A percentile compares a stretch with the other conserved stretches of the same genome.
Conservation (phyloP, 306 rosid genomes). For the Oemleria cerasiformis region DNA sequence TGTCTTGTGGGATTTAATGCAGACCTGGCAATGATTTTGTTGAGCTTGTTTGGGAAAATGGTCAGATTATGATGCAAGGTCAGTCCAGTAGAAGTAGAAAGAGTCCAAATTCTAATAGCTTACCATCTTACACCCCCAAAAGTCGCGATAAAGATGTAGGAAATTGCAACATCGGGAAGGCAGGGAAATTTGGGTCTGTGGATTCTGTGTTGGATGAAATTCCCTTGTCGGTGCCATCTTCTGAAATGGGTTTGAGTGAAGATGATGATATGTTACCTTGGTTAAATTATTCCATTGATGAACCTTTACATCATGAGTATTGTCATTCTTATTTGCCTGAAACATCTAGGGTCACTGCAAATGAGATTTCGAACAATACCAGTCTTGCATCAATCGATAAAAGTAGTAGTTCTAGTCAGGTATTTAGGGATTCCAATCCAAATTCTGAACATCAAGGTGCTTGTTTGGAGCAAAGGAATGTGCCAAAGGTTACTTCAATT, state of each 20-base stretch:
- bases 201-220: slow-evolving; percentile 54
- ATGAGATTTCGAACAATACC: slow-evolving; percentile 38
- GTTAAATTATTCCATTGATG: slow-evolving; percentile 76
- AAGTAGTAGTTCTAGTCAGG: slow-evolving; percentile 44
- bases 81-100: slow-evolving; percentile 70
- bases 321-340: slow-evolving; percentile 70
- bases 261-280: slow-evolving; percentile 79
- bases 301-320: slow-evolving; percentile 58
- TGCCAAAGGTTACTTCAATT: slow-evolving; percentile 43
- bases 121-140: slow-evolving; percentile 53
- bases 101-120: slow-evolving; percentile 48
- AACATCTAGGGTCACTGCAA: slow-evolving; percentile 51
- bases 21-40: slow-evolving; percentile 71
- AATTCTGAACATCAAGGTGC: slow-evolving; percentile 34
- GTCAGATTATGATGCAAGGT: slow-evolving; percentile 74
- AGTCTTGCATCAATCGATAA: slow-evolving; percentile 44
- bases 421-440: slow-evolving; percentile 43
- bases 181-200: slow-evolving; percentile 55
- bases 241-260: slow-evolving; percentile 53
- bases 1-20: slow-evolving; percentile 38
- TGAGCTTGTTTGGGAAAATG: slow-evolving; percentile 91
- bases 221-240: slow-evolving; percentile 61
- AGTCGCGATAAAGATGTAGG: slow-evolving; percentile 59
- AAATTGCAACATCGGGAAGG: slow-evolving; percentile 37
- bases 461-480: slow-evolving; percentile 45